These are phyloP conservation scores for Quercus aquifolioides DNA, from an alignment of 306 rosid genomes.

Conservation along the genomic window DNA sequence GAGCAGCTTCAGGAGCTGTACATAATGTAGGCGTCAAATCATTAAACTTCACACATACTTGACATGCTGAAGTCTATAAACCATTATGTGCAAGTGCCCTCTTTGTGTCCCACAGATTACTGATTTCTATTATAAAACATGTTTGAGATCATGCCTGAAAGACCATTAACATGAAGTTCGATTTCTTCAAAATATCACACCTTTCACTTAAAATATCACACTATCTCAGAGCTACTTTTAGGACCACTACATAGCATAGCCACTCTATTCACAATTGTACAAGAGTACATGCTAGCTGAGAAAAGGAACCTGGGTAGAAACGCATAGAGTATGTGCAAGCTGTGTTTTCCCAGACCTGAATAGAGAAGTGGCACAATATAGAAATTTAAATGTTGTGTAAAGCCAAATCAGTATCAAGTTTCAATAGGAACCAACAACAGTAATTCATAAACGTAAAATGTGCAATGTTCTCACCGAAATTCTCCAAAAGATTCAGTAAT, in stretches of 20 bases:
- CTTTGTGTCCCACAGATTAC: neutral
- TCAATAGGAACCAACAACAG: neutral
- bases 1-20: neutral
- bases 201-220: neutral
- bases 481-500: conserved; percentile 98
- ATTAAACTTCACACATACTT: neutral
- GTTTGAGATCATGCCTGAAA: neutral
- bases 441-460: neutral
- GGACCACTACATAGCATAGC: neutral
- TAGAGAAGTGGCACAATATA: neutral
- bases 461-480: conserved; percentile 57
- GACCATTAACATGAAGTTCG: too few relatives aligned
- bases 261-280: neutral
- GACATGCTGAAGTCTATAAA: neutral
- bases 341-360: conserved; percentile 95
- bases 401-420: neutral
- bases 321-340: conserved; percentile 96
- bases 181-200: neutral
- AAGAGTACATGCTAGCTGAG: neutral
- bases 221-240: too few relatives aligned
- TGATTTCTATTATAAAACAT: neutral
- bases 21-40: too few relatives aligned
- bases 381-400: neutral
- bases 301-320: conserved; percentile 79
- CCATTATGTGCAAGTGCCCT: neutral